A percentile compares a stretch with the other conserved stretches of the same genome.
Conservation (phyloP, 2,329 filamentous ascomycete species). For the Botrytis byssoidea region DNA sequence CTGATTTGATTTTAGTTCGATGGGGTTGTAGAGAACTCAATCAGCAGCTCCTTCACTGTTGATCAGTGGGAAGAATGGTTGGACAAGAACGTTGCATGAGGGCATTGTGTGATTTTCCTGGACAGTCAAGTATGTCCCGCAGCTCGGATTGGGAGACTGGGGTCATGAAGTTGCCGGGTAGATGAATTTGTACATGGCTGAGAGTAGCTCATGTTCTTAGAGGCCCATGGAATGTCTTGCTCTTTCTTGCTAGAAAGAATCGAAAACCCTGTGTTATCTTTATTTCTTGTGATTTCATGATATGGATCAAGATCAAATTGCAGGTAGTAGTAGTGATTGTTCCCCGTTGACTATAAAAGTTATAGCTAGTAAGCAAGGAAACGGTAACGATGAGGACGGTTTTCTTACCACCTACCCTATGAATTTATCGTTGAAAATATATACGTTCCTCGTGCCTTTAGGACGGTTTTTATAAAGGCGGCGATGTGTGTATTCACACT, state of each 20-base stretch:
- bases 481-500: not conserved
- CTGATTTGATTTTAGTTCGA: conserved; percentile 54
- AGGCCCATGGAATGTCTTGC: not conserved
- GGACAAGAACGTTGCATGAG: conserved; percentile 16
- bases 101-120: not conserved
- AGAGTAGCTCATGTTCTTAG: not conserved
- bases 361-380: not conserved
- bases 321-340: not conserved
- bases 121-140: not conserved
- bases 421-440: not conserved
- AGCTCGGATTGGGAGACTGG: not conserved
- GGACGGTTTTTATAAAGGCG: not conserved
- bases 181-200: not conserved
- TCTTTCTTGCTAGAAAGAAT: not conserved
- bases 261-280: not conserved
- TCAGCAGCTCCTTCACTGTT: conserved; percentile 74
- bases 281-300: not conserved
- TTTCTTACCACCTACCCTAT: not conserved
- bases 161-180: not conserved
- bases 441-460: not conserved
- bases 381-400: not conserved
- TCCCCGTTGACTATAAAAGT: not conserved
- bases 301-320: not conserved
- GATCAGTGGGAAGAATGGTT: conserved; percentile 72
- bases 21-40: conserved; percentile 75